Percentiles rank a stretch among this genome's conserved stretches.
phyloP scores from a whole-genome alignment of 2,329 filamentous ascomycete species.

The Trichoderma lentiforme region DNA sequence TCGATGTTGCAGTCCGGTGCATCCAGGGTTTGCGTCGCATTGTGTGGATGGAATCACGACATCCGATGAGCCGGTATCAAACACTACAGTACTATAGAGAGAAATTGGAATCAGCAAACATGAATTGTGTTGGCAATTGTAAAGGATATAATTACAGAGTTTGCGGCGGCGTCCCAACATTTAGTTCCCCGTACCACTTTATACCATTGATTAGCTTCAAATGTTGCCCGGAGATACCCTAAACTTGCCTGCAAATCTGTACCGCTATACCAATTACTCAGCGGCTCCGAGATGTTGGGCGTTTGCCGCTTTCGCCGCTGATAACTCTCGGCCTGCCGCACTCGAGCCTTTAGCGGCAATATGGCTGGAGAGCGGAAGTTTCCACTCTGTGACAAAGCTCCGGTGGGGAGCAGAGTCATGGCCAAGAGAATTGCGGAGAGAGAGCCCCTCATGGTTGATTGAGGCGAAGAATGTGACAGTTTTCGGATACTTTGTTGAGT shows the following conservation, averaged over 20 bases:
- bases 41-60: background rate
- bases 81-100: background rate
- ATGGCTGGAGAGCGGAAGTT: background rate
- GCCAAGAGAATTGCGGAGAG: background rate
- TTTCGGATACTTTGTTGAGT: background rate
- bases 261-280: background rate
- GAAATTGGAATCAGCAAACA: background rate
- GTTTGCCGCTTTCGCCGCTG: constrained; percentile 13
- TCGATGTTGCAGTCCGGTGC: background rate
- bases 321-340: background rate
- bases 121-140: background rate
- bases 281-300: background rate
- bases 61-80: background rate
- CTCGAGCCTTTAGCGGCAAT: background rate
- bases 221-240: background rate
- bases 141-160: background rate
- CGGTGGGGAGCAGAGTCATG: background rate
- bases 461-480: background rate
- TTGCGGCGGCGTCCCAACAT: background rate
- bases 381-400: background rate
- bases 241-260: background rate
- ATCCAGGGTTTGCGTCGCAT: background rate
- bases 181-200: background rate
- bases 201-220: background rate
- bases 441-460: background rate